These are phyloP conservation scores for Lodderomyces theae DNA, from an alignment of 1,139 yeast species.

Conservation along the genomic window DNA sequence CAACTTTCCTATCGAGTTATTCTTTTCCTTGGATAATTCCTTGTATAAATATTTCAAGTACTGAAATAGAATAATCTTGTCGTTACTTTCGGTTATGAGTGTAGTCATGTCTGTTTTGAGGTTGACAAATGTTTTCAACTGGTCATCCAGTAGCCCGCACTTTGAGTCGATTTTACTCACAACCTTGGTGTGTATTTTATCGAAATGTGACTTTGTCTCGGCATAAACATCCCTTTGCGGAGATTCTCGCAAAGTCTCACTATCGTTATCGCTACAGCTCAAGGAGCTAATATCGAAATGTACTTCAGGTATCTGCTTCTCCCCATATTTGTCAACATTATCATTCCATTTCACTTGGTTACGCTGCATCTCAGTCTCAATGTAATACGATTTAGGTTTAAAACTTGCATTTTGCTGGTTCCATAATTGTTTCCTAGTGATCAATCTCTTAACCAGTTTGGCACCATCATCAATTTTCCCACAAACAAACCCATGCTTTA, in stretches of 20 bases:
- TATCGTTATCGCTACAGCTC: not conserved
- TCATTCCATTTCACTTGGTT: slow-evolving; percentile 38
- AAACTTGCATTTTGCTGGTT: slow-evolving; percentile 35
- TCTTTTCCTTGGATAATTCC: slow-evolving; percentile 26
- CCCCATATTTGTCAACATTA: slow-evolving; percentile 8
- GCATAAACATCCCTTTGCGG: slow-evolving; percentile 21
- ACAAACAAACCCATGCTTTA: slow-evolving; percentile 57
- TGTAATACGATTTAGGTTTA: slow-evolving; percentile 34
- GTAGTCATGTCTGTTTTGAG: slow-evolving; percentile 31
- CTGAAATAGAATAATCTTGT: slow-evolving; percentile 36
- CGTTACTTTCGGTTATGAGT: slow-evolving; percentile 21
- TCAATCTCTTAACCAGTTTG: slow-evolving; percentile 29
- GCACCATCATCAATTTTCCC: slow-evolving; percentile 15
- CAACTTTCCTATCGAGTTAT: slow-evolving; percentile 22
- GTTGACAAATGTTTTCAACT: slow-evolving; percentile 33
- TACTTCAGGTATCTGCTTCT: slow-evolving; percentile 16
- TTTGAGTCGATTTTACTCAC: slow-evolving; percentile 36
- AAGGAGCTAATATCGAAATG: slow-evolving; percentile 41
- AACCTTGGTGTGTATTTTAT: slow-evolving; percentile 33
- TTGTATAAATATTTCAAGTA: slow-evolving; percentile 41
- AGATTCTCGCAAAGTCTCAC: not conserved
- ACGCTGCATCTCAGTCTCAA: slow-evolving; percentile 37
- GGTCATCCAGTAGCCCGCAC: slow-evolving; percentile 32
- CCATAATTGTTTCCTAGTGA: slow-evolving; percentile 40
- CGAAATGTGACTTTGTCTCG: slow-evolving; percentile 37